Evolutionary conservation across 768 basidiomycete species (phyloP).

Genomic region (Podaxis sp.): DNA sequence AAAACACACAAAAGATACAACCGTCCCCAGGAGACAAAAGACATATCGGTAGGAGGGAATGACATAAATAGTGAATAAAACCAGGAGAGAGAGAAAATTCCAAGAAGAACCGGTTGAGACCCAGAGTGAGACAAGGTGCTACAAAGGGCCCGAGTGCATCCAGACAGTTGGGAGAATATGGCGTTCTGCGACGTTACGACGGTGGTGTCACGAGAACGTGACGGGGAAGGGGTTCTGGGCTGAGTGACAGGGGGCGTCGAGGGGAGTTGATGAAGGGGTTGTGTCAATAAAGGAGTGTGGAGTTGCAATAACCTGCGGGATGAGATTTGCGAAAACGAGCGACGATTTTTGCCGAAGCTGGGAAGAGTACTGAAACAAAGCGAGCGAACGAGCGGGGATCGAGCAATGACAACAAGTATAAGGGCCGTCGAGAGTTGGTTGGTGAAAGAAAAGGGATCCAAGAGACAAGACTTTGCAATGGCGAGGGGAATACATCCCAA

Average conservation of each 20-base stretch:
- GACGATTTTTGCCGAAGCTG: background rate
- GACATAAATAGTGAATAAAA: conserved; percentile 7
- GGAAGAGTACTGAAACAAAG: background rate
- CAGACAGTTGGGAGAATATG: background rate
- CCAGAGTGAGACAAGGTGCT: background rate
- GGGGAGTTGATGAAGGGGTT: background rate
- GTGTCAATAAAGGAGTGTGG: background rate
- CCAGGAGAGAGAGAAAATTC: background rate
- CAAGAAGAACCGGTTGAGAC: background rate
- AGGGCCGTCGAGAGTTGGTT: background rate
- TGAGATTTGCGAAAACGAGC: background rate
- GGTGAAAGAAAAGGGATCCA: background rate
- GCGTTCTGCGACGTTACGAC: background rate
- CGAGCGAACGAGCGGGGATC: background rate
- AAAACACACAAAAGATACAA: background rate
- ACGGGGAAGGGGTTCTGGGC: background rate
- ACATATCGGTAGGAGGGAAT: background rate
- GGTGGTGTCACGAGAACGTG: background rate
- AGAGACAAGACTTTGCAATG: background rate
- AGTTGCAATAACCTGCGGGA: background rate
- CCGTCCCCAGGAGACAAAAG: conserved; percentile 5
- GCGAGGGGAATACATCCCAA: background rate
- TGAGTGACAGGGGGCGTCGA: background rate
- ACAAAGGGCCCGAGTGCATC: background rate
- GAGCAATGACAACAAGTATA: background rate